Conservation (phyloP, 1,139 yeast species). For the Pichia sp. region DNA sequence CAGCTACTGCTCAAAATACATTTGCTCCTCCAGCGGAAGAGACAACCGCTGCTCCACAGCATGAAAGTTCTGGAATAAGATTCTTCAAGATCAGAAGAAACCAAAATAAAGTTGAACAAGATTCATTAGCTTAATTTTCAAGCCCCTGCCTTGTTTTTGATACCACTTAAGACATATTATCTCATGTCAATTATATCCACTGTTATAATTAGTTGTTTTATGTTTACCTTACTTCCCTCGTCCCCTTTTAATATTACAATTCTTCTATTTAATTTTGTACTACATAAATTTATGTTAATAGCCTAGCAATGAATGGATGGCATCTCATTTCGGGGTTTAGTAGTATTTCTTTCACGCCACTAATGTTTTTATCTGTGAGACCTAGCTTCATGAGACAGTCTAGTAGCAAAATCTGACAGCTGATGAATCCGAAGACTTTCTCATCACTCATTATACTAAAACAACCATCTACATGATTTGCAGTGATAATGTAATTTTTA, state of each 20-base stretch:
- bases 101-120: slow-evolving; percentile 24
- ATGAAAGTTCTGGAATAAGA: slow-evolving; percentile 50
- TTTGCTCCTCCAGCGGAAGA: slow-evolving; percentile 8
- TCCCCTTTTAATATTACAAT: background rate
- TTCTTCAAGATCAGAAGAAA: slow-evolving; percentile 70
- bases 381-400: slow-evolving; percentile 3
- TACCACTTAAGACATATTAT: background rate
- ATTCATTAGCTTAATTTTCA: slow-evolving; percentile 16
- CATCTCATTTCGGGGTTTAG: background rate
- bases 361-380: slow-evolving; percentile 1
- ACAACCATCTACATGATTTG: slow-evolving; percentile 19
- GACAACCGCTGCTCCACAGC: slow-evolving; percentile 11
- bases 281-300: no score
- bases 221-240: no score
- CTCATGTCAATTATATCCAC: no score
- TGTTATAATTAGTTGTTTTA: no score
- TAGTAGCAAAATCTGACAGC: slow-evolving; percentile 8
- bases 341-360: background rate
- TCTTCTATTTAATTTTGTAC: background rate
- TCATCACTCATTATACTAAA: slow-evolving; percentile 22
- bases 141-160: background rate
- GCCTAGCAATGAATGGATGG: slow-evolving; percentile 8
- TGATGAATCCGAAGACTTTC: slow-evolving; percentile 18
- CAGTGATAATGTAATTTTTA: background rate
- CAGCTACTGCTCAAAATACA: slow-evolving; percentile 1